These are phyloP conservation scores for Auriculariales sp. DNA, from an alignment of 768 basidiomycete species.

Conservation along the genomic window DNA sequence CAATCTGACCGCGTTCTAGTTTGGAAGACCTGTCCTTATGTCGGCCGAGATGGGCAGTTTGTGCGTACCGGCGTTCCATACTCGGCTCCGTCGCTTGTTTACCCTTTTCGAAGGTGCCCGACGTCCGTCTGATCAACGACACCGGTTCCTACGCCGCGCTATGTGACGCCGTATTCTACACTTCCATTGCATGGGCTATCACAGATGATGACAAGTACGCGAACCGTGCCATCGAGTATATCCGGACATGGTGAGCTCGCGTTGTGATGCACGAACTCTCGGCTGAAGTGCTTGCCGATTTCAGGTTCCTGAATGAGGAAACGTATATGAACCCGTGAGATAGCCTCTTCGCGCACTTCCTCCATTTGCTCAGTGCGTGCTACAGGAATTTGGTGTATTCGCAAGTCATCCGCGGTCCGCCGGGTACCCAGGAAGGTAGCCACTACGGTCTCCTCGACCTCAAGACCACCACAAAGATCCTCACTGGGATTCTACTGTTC, in stretches of 20 bases:
- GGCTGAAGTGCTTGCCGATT: background rate
- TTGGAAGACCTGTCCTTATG: slow-evolving; percentile 45
- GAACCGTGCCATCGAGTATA: slow-evolving; percentile 25
- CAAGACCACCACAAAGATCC: slow-evolving; percentile 8
- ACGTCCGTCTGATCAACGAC: slow-evolving; percentile 39
- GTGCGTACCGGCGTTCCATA: slow-evolving; percentile 27
- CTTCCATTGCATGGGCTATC: slow-evolving; percentile 39
- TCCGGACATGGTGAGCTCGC: slow-evolving; percentile 28
- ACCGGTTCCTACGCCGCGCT: slow-evolving; percentile 39
- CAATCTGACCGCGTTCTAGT: slow-evolving; percentile 18
- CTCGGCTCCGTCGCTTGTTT: background rate
- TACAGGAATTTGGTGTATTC: slow-evolving; percentile 37
- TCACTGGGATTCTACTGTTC: slow-evolving; percentile 12
- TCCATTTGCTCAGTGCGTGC: background rate
- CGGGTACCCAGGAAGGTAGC: slow-evolving; percentile 11
- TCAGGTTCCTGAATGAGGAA: slow-evolving; percentile 32
- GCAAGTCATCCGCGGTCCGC: slow-evolving; percentile 25
- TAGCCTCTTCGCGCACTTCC: background rate
- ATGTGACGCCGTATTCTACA: slow-evolving; percentile 48
- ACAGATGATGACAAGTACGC: slow-evolving; percentile 27
- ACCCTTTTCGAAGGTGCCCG: slow-evolving; percentile 21
- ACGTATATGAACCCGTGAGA: slow-evolving; percentile 46
- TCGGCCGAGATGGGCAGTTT: slow-evolving; percentile 33
- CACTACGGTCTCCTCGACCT: slow-evolving; percentile 13
- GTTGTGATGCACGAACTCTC: background rate